Evolutionary conservation across 1,284 basidiomycete genomes (phyloP).

Genomic region (Pholiota adiposa): DNA sequence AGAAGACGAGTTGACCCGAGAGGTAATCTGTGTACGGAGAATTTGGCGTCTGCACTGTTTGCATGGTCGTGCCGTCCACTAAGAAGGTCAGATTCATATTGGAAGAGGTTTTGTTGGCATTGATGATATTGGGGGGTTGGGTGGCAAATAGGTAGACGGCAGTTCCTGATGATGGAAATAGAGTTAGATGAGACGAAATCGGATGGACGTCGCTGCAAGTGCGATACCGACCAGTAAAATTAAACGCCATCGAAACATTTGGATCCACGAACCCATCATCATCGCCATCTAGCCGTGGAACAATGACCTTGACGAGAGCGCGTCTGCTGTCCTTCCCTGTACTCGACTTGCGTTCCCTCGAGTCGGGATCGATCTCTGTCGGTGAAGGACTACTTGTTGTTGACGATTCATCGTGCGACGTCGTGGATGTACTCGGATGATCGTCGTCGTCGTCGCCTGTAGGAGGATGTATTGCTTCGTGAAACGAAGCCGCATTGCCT

Average conservation of each 20-base stretch:
- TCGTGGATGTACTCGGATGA: background rate
- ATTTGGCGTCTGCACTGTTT: slow-evolving; percentile 33
- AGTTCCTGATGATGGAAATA: slow-evolving; percentile 34
- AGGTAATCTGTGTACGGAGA: slow-evolving; percentile 19
- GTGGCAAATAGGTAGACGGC: slow-evolving; percentile 40
- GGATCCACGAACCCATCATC: slow-evolving; percentile 40
- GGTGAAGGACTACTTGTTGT: background rate
- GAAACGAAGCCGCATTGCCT: slow-evolving; percentile 39
- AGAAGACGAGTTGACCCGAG: slow-evolving; percentile 36
- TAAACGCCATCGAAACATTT: slow-evolving; percentile 47
- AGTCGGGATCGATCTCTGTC: background rate
- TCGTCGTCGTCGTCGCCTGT: slow-evolving; percentile 9
- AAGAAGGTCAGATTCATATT: slow-evolving; percentile 37
- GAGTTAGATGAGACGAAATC: background rate
- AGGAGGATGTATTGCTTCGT: slow-evolving; percentile 43
- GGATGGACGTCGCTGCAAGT: background rate
- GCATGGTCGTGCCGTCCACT: slow-evolving; percentile 31
- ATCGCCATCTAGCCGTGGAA: slow-evolving; percentile 35
- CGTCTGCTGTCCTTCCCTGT: background rate
- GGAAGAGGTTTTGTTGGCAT: slow-evolving; percentile 23
- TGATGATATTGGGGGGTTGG: slow-evolving; percentile 30
- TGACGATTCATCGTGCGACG: background rate
- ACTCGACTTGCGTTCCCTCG: background rate
- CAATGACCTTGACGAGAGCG: background rate
- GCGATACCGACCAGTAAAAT: slow-evolving; percentile 49